Percentiles rank a stretch among this genome's conserved stretches.
These are phyloP conservation scores for Penicillium expansum DNA, from an alignment of 2,329 filamentous ascomycete species.

Conservation along the genomic window DNA sequence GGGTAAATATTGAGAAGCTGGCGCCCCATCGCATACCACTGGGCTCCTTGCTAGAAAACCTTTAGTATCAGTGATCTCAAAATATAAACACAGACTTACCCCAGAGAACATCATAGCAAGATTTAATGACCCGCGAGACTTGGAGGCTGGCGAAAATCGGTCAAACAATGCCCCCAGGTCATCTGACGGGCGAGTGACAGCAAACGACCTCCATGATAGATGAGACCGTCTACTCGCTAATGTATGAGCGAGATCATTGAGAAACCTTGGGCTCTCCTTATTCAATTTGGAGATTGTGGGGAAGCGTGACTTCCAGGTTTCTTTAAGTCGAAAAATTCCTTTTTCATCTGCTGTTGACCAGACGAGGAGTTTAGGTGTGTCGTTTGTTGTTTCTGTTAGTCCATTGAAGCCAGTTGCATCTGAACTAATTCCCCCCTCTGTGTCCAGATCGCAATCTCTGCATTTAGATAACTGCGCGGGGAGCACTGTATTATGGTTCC, in stretches of 20 bases:
- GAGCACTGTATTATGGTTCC: neutral
- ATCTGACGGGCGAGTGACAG: neutral
- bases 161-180: neutral
- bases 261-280: neutral
- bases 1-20: slow-evolving; percentile 19
- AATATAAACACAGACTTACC: neutral
- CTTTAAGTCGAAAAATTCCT: slow-evolving; percentile 6
- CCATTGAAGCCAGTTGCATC: neutral
- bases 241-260: neutral
- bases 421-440: neutral
- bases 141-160: neutral
- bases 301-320: neutral
- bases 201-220: neutral
- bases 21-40: slow-evolving; percentile 30
- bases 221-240: neutral
- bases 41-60: slow-evolving; percentile 24
- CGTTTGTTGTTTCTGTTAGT: neutral
- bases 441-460: neutral
- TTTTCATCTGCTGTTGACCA: slow-evolving; percentile 13
- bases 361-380: slow-evolving; percentile 3
- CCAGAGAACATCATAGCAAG: neutral
- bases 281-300: neutral
- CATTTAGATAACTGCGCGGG: neutral
- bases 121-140: neutral
- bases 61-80: neutral